phyloP scores from a whole-genome alignment of 306 rosid genomes.

The Corylus heterophylla region DNA sequence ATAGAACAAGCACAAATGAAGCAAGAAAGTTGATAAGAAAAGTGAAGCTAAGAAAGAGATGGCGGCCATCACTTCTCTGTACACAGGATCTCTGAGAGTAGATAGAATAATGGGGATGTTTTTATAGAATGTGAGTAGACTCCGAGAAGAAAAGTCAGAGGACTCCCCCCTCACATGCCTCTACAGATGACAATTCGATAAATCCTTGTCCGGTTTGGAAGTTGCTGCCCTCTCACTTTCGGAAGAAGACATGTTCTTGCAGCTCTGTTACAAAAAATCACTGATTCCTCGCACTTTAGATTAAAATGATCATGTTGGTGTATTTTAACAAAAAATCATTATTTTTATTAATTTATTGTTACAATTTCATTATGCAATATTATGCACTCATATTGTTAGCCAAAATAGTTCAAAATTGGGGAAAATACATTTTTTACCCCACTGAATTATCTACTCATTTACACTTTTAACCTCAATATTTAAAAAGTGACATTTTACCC shows the following conservation, averaged over 20 bases:
- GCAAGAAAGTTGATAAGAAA: slow-evolving; percentile 19
- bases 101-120: neutral
- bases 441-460: no score
- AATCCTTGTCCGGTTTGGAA: neutral
- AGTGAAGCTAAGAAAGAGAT: slow-evolving; percentile 21
- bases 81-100: neutral
- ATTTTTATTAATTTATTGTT: no score
- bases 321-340: no score
- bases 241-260: neutral
- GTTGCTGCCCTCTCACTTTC: slow-evolving; percentile 38
- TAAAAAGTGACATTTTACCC: no score
- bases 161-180: neutral
- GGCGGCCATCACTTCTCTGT: slow-evolving; percentile 26
- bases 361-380: no score
- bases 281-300: neutral
- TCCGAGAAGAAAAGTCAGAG: slow-evolving; percentile 15
- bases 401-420: no score
- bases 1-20: neutral
- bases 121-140: neutral
- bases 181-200: neutral
- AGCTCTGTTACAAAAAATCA: neutral
- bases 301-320: no score
- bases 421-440: no score
- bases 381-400: no score
- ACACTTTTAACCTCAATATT: no score